Percentiles rank a stretch among this genome's conserved stretches.
phyloP scores from a whole-genome alignment of 345 rosid genomes.

The Leavenworthia alabamica region DNA sequence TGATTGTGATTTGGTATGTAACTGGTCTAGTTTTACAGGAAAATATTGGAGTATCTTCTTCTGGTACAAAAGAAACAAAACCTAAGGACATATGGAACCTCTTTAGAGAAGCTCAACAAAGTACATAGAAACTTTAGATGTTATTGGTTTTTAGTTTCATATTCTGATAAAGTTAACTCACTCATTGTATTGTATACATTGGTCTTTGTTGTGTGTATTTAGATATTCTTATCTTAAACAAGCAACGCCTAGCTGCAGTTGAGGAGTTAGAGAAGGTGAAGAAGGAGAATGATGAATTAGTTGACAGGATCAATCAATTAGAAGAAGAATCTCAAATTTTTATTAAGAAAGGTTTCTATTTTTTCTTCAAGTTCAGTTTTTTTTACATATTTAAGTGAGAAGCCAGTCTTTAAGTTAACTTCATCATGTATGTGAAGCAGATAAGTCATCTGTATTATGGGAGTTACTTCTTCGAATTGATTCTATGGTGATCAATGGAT shows the following conservation, averaged over 20 bases:
- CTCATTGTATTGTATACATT: neutral
- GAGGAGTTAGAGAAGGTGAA: slow-evolving; percentile 51
- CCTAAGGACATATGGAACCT: slow-evolving; percentile 50
- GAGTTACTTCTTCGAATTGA: slow-evolving; percentile 71
- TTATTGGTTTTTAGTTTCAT: neutral
- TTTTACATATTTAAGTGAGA: neutral
- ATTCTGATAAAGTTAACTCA: neutral
- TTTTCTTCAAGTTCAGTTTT: neutral
- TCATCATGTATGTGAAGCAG: slow-evolving; percentile 36
- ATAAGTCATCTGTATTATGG: slow-evolving; percentile 46
- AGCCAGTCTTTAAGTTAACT: neutral
- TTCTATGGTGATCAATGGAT: slow-evolving; percentile 60
- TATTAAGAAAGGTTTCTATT: slow-evolving; percentile 35
- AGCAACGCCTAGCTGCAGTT: slow-evolving; percentile 54
- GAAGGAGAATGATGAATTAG: slow-evolving; percentile 45
- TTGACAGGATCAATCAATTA: slow-evolving; percentile 44
- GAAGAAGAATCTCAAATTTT: slow-evolving; percentile 35
- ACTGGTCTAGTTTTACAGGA: slow-evolving; percentile 31
- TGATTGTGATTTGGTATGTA: neutral
- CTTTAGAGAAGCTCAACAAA: slow-evolving; percentile 72
- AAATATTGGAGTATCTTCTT: slow-evolving; percentile 24
- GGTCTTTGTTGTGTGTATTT: neutral
- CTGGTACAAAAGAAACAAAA: slow-evolving; percentile 33
- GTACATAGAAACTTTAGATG: slow-evolving; percentile 28
- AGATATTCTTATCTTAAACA: slow-evolving; percentile 68